Evolutionary conservation across 768 basidiomycete genomes (phyloP).

Genomic region (Serendipita sp.): DNA sequence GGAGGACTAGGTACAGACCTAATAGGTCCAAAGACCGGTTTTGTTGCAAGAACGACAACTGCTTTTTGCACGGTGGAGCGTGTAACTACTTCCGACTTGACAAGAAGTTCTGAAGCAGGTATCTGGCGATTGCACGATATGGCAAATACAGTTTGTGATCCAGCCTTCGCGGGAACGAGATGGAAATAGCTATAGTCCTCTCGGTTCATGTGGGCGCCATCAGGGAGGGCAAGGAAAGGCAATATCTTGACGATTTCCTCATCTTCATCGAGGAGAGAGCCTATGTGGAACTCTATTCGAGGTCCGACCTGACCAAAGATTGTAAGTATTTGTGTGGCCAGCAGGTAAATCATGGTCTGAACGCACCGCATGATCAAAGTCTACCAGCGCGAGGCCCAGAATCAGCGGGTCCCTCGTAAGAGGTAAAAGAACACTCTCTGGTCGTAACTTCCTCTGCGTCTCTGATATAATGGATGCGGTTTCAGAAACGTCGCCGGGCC

Average conservation of each 20-base stretch:
- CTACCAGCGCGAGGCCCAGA: constrained; percentile 79
- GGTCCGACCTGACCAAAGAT: constrained; percentile 59
- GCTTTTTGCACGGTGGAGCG: constrained; percentile 96
- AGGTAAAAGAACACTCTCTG: constrained; percentile 60
- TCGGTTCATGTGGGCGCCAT: constrained; percentile 81
- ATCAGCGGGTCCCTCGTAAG: constrained; percentile 47
- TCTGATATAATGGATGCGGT: constrained; percentile 11
- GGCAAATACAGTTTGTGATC: constrained; percentile 77
- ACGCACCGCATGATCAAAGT: constrained; percentile 83
- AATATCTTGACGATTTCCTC: constrained; percentile 73
- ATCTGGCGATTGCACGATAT: constrained; percentile 99
- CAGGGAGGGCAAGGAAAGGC: constrained; percentile 91
- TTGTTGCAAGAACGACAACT: constrained; percentile 81
- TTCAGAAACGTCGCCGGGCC: neutral
- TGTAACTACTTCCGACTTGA: constrained; percentile 69
- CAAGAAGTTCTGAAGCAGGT: constrained; percentile 55
- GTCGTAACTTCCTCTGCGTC: constrained; percentile 40
- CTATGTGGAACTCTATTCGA: constrained; percentile 68
- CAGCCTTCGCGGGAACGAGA: constrained; percentile 53
- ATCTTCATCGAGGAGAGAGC: constrained; percentile 57
- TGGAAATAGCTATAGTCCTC: constrained; percentile 99
- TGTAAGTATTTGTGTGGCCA: neutral
- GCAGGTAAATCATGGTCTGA: neutral
- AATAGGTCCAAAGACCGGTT: constrained; percentile 87
- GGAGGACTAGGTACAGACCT: constrained; percentile 32